These are phyloP conservation scores for Neurospora cerealis DNA, from an alignment of 495 filamentous ascomycete genomes.

Conservation along the genomic window DNA sequence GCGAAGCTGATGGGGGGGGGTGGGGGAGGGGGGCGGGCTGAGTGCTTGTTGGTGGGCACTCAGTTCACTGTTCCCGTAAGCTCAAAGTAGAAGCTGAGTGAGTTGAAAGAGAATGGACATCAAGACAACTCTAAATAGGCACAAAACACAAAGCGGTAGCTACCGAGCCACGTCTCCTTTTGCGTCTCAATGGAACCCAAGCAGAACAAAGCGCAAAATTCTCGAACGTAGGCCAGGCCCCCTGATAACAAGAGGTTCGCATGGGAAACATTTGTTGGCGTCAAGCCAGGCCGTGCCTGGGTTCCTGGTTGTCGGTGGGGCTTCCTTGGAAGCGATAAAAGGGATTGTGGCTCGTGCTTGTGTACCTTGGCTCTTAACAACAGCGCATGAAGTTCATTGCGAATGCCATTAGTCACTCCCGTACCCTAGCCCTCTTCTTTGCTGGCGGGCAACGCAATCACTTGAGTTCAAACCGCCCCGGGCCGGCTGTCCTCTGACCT, in stretches of 20 bases:
- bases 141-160: neutral
- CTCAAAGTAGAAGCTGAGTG: neutral
- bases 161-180: neutral
- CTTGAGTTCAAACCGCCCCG: conserved; percentile 6
- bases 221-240: neutral
- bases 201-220: neutral
- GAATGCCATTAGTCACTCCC: neutral
- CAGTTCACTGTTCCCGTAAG: neutral
- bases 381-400: neutral
- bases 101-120: neutral
- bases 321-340: neutral
- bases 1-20: neutral
- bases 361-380: neutral
- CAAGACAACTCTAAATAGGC: neutral
- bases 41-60: neutral
- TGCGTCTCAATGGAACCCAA: neutral
- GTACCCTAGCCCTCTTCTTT: neutral
- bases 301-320: neutral
- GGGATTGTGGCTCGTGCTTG: neutral
- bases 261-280: neutral
- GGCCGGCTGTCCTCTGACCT: conserved; percentile 13
- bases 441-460: conserved; percentile 11
- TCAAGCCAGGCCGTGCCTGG: neutral
- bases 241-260: neutral
- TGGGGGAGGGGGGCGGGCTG: neutral